Conservation (phyloP, 2,329 filamentous ascomycete species). For the Stenocarpella maydis region DNA sequence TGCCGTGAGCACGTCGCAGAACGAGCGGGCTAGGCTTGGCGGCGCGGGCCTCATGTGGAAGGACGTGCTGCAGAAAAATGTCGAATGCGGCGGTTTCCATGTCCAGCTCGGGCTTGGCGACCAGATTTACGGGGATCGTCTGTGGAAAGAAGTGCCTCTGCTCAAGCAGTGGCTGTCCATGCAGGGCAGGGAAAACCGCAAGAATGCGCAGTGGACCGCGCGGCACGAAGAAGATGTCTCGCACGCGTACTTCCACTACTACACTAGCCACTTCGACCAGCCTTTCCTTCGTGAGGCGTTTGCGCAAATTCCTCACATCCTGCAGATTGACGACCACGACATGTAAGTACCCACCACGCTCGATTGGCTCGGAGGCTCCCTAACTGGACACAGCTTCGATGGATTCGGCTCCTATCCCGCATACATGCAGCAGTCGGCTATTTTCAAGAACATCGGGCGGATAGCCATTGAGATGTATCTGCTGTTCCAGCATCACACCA, state of each 20-base stretch:
- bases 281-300: conserved; percentile 94
- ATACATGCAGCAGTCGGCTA: conserved; percentile 96
- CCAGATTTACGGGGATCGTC: conserved; percentile 92
- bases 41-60: conserved; percentile 99
- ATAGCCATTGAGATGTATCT: conserved; percentile 98
- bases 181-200: conserved; percentile 91
- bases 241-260: conserved; percentile 98
- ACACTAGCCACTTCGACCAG: conserved; percentile 98
- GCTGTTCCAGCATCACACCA: conserved; percentile 97
- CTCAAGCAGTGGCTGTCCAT: conserved; percentile 95
- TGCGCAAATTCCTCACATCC: conserved; percentile 93
- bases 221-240: conserved; percentile 94
- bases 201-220: conserved; percentile 90
- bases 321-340: conserved; percentile 95
- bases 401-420: conserved; percentile 97
- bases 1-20: conserved; percentile 83
- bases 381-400: conserved; percentile 73
- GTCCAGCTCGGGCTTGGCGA: conserved; percentile 90
- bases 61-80: conserved; percentile 95
- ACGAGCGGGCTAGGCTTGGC: conserved; percentile 84
- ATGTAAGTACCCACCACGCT: conserved; percentile 77
- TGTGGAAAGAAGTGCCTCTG: conserved; percentile 95
- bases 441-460: conserved; percentile 98
- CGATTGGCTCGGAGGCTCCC: conserved; percentile 50
- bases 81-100: conserved; percentile 95